phyloP scores from a whole-genome alignment of 768 basidiomycete species.

The Lactarius psammicola region DNA sequence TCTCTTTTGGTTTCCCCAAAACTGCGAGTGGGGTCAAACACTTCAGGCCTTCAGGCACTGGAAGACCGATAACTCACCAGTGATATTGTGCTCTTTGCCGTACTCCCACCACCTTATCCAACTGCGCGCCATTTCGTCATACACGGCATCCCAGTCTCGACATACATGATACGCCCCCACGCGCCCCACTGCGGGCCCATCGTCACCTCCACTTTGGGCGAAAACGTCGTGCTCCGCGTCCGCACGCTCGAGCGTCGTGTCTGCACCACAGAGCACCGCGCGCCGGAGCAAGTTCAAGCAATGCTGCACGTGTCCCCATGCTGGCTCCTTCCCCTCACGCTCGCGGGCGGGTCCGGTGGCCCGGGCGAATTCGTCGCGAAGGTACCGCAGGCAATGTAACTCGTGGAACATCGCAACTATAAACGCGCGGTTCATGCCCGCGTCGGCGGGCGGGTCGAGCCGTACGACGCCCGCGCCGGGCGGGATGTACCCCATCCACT shows the following conservation, averaged over 20 bases:
- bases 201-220: background rate
- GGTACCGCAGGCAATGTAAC: slow-evolving; percentile 45
- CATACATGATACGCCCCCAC: slow-evolving; percentile 37
- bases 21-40: background rate
- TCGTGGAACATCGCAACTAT: slow-evolving; percentile 46
- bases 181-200: slow-evolving; percentile 31
- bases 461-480: slow-evolving; percentile 34
- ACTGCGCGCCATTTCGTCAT: slow-evolving; percentile 10
- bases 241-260: slow-evolving; percentile 39
- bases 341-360: background rate
- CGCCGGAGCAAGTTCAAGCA: slow-evolving; percentile 43
- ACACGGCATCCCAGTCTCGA: slow-evolving; percentile 37
- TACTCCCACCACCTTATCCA: slow-evolving; percentile 22
- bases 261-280: slow-evolving; percentile 38
- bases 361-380: slow-evolving; percentile 34
- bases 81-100: slow-evolving; percentile 9
- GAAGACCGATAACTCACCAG: background rate
- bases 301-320: slow-evolving; percentile 37
- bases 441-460: background rate
- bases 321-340: slow-evolving; percentile 11
- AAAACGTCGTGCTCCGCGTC: slow-evolving; percentile 30
- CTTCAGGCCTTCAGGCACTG: background rate
- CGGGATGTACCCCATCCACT: slow-evolving; percentile 35
- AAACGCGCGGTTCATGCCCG: slow-evolving; percentile 33
- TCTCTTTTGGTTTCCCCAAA: slow-evolving; percentile 5